Conservation (phyloP, 805 yeast genomes). For the Grigorovia transvaalensis region DNA sequence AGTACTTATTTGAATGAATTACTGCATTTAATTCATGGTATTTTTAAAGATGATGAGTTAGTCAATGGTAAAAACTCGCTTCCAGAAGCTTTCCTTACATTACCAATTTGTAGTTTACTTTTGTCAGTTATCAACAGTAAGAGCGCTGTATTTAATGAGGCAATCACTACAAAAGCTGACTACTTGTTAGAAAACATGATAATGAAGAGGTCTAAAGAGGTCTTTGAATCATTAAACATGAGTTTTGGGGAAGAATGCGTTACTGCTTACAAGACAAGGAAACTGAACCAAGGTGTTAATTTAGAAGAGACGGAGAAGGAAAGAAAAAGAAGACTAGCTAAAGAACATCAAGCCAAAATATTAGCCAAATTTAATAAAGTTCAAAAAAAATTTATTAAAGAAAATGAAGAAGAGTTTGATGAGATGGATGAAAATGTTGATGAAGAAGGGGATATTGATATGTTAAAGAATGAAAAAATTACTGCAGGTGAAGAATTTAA, state of each 20-base stretch:
- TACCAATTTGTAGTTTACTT: slow-evolving; percentile 49
- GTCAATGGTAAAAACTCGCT: slow-evolving; percentile 33
- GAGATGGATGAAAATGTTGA: slow-evolving; percentile 27
- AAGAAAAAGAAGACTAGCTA: slow-evolving; percentile 45
- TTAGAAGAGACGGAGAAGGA: slow-evolving; percentile 46
- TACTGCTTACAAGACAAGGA: slow-evolving; percentile 38
- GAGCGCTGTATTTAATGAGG: slow-evolving; percentile 34
- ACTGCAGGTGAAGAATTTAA: slow-evolving; percentile 25
- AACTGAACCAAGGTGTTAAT: slow-evolving; percentile 30
- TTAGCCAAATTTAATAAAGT: slow-evolving; percentile 57
- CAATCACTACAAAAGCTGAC: slow-evolving; percentile 46
- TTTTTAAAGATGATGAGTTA: slow-evolving; percentile 41
- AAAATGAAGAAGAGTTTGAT: slow-evolving; percentile 31
- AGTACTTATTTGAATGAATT: slow-evolving; percentile 48
- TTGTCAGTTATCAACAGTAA: slow-evolving; percentile 40
- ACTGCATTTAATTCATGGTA: slow-evolving; percentile 62
- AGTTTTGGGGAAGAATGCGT: slow-evolving; percentile 51
- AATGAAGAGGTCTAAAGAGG: slow-evolving; percentile 34
- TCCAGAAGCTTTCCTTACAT: slow-evolving; percentile 38
- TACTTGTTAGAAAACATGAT: slow-evolving; percentile 42
- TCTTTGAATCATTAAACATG: slow-evolving; percentile 41
- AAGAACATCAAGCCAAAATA: slow-evolving; percentile 50
- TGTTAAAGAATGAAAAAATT: slow-evolving; percentile 27
- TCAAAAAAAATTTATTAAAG: slow-evolving; percentile 62
- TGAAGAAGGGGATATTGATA: slow-evolving; percentile 35